These are phyloP conservation scores for Penicillium silybi DNA, from an alignment of 495 filamentous ascomycete species.

Conservation along the genomic window DNA sequence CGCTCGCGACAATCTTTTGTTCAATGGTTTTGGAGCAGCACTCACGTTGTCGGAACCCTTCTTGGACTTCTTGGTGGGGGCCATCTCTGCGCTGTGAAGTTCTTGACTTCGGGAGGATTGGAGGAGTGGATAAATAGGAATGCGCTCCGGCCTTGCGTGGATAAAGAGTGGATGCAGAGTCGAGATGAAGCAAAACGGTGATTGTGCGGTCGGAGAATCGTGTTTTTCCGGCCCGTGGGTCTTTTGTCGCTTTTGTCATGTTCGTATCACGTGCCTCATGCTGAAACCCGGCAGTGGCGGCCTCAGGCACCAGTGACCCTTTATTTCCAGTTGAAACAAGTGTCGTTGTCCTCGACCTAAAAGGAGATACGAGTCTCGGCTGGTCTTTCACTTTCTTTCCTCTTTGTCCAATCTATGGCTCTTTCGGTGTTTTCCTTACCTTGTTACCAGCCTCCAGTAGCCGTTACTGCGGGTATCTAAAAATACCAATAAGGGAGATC, in stretches of 20 bases:
- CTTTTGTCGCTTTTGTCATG: neutral
- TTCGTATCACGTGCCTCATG: neutral
- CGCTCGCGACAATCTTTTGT: neutral
- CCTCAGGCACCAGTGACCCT: neutral
- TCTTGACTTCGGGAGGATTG: constrained; percentile 20
- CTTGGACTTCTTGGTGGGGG: constrained; percentile 92
- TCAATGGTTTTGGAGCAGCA: neutral
- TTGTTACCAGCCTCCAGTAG: constrained; percentile 12
- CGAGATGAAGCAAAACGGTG: constrained; percentile 17
- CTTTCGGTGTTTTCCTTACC: neutral
- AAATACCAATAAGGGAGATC: constrained; percentile 20
- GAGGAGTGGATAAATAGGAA: constrained; percentile 13
- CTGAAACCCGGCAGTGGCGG: neutral
- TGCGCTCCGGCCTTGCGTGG: constrained; percentile 37
- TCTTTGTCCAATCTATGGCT: neutral
- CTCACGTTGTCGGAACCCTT: constrained; percentile 74
- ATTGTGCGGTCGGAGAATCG: constrained; percentile 3
- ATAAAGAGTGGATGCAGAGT: constrained; percentile 16
- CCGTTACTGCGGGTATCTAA: constrained; percentile 24
- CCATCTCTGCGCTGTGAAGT: constrained; percentile 61
- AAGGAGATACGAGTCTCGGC: neutral
- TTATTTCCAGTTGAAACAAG: neutral
- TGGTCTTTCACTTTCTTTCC: neutral
- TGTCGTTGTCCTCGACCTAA: neutral
- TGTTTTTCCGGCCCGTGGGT: constrained; percentile 4